Conservation (phyloP, 2,329 filamentous ascomycete species). For the Fonsecaea erecta region DNA sequence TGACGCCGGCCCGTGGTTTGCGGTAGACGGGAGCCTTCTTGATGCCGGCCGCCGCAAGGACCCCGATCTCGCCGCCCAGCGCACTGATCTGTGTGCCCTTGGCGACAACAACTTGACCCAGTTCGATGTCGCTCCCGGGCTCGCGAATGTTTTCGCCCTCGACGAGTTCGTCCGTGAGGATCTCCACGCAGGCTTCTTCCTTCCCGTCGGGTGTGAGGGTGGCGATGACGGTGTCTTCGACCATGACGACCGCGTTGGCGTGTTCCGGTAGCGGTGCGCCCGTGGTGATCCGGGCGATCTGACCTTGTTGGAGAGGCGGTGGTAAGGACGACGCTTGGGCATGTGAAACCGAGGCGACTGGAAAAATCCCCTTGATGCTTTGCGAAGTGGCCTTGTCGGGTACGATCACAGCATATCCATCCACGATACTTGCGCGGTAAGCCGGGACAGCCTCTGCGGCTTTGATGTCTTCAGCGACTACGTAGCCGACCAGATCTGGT, state of each 20-base stretch:
- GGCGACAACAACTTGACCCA: conserved; percentile 70
- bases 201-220: conserved; percentile 67
- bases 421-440: conserved; percentile 93
- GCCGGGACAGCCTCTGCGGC: conserved; percentile 86
- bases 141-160: conserved; percentile 88
- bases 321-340: conserved; percentile 73
- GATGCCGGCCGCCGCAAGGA: conserved; percentile 83
- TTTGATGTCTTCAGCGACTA: conserved; percentile 81
- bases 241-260: conserved; percentile 92
- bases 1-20: conserved; percentile 77
- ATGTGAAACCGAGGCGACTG: conserved; percentile 84
- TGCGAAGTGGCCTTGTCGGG: conserved; percentile 40
- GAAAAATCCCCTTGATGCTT: conserved; percentile 77
- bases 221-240: conserved; percentile 84
- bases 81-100: conserved; percentile 83
- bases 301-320: conserved; percentile 67
- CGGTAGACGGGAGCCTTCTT: conserved; percentile 72
- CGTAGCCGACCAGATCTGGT: conserved; percentile 68
- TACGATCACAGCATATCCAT: conserved; percentile 87
- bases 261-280: conserved; percentile 88
- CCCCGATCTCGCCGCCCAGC: conserved; percentile 86
- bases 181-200: conserved; percentile 87
- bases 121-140: conserved; percentile 81
- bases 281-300: conserved; percentile 90
- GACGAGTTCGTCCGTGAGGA: conserved; percentile 75